phyloP scores from a whole-genome alignment of 1,139 yeast species.

The Zygoascus meyerae region DNA sequence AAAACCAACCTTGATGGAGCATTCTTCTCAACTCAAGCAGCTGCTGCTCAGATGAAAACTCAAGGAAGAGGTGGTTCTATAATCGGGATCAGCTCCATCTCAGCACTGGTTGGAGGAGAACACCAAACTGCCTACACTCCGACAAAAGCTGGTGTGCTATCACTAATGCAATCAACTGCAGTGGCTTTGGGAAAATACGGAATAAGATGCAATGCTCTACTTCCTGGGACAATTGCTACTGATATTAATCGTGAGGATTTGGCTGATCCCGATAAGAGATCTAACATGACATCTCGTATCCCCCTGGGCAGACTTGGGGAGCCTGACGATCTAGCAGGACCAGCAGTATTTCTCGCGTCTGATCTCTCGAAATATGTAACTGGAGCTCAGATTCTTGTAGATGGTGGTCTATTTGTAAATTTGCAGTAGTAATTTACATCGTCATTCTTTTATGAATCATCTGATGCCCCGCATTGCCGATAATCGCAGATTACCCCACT shows the following conservation, averaged over 20 bases:
- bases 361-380: constrained; percentile 40
- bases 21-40: constrained; percentile 43
- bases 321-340: constrained; percentile 44
- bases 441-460: background rate
- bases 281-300: constrained; percentile 33
- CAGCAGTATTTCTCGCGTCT: constrained; percentile 43
- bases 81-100: constrained; percentile 34
- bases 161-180: constrained; percentile 43
- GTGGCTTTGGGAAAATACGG: constrained; percentile 37
- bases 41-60: constrained; percentile 41
- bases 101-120: constrained; percentile 32
- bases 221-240: constrained; percentile 43
- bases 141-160: constrained; percentile 45
- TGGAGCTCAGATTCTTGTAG: constrained; percentile 44
- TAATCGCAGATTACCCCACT: background rate
- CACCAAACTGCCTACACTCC: constrained; percentile 42
- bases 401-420: constrained; percentile 35
- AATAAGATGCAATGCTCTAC: constrained; percentile 35
- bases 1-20: constrained; percentile 43
- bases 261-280: constrained; percentile 37
- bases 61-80: constrained; percentile 46
- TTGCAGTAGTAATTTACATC: constrained; percentile 10
- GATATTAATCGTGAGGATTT: constrained; percentile 40
- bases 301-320: constrained; percentile 44
- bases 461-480: background rate